Base-by-base conservation (phyloP, 2,329 filamentous ascomycete species). In the Aspergillus latus region DNA sequence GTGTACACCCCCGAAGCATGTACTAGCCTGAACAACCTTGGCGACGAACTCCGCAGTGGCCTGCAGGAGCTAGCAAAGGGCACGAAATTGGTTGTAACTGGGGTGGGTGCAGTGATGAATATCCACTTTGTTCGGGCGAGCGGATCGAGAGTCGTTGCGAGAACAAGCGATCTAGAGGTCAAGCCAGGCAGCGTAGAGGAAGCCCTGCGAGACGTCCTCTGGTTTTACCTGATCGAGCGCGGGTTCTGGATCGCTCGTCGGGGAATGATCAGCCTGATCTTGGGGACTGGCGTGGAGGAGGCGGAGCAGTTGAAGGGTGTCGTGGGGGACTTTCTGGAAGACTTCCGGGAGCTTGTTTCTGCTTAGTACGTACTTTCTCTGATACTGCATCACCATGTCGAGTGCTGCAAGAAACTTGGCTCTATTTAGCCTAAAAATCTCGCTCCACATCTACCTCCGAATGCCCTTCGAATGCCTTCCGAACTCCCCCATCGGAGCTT, bases 191-290 rank as follows among this genome's bases (percentile, higher is more conserved):
- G 54, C 11, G 7, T 42, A 11, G 54, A 56, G n/a, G 54, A 32
- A 13, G 29, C n/a, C 4, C 28, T 56, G 1, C 36, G 26, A 5
- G 54, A 51, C 11, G 13, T 56, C 0, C 26, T 56, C 9, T 56
- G 54, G 54, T 43, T 56, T 28, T 50, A 47, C 26, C 11, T 56
- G 7, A 30, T 56, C 4, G 48, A 51, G n/a, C 54, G 48, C 30
- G 54, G 54, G 30, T 47, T 56, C 28, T 56, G 54, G 54, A 52
- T 56, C 13, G 48, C 54, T 3, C 42, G 43, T 11, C 42, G 54
- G 13, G 54, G 48, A n/a, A 56, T 56, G 54, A 10, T 52, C 11
- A 52, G 48, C 16, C n/a, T 56, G 15, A 30, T 56, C 29, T 36
- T 56, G 11, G 54, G 42, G 3, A 56, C 54, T 4, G 48, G 4